Percentiles rank a stretch among this genome's conserved stretches.
These are phyloP conservation scores for Aspergillus neoniger DNA, from an alignment of 2,329 filamentous ascomycete genomes.

Conservation along the genomic window DNA sequence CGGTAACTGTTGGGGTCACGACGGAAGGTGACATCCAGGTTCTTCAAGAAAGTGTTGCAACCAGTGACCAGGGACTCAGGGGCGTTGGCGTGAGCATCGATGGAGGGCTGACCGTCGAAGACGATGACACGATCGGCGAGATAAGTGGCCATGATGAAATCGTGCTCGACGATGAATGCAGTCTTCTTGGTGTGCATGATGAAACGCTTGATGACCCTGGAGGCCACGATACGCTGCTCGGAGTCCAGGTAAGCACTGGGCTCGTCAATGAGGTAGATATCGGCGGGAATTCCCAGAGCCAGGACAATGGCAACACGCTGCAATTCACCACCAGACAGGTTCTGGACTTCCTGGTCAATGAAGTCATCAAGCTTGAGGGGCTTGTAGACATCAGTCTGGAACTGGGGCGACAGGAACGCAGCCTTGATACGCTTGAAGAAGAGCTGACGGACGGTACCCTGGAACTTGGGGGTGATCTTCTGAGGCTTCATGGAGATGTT, in stretches of 20 bases:
- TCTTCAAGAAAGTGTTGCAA: slow-evolving; percentile 96
- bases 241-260: slow-evolving; percentile 97
- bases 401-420: slow-evolving; percentile 92
- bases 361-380: slow-evolving; percentile 99
- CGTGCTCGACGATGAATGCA: slow-evolving; percentile 98
- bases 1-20: slow-evolving; percentile 95
- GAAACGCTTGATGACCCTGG: slow-evolving; percentile 98
- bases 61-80: slow-evolving; percentile 92
- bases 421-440: slow-evolving; percentile 99
- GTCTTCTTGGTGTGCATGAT: slow-evolving; percentile 99
- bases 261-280: slow-evolving; percentile 98
- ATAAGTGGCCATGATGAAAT: slow-evolving; percentile 94
- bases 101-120: slow-evolving; percentile 90
- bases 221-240: slow-evolving; percentile 96
- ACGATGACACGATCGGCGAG: slow-evolving; percentile 94
- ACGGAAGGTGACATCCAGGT: slow-evolving; percentile 96
- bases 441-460: slow-evolving; percentile 92
- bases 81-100: slow-evolving; percentile 81
- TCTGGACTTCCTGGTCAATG: slow-evolving; percentile 99
- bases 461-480: slow-evolving; percentile 98
- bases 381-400: slow-evolving; percentile 99
- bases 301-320: slow-evolving; percentile 98
- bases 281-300: slow-evolving; percentile 90
- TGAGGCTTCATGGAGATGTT: slow-evolving; percentile 99
- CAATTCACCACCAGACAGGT: slow-evolving; percentile 97